phyloP scores from a whole-genome alignment of 805 yeast genomes.

The Millerago galiae region DNA sequence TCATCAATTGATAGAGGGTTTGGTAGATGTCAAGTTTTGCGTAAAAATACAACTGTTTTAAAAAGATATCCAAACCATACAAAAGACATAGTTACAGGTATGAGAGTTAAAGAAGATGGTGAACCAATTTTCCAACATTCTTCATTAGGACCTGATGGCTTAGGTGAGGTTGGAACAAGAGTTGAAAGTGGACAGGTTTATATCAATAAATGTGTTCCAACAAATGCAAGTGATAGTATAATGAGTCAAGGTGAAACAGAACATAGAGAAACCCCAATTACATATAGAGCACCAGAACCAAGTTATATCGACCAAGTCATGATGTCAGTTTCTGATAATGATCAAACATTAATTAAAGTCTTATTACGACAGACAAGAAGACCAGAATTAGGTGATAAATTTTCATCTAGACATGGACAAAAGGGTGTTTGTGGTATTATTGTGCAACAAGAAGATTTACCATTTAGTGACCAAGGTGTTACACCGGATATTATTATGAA shows the following conservation, averaged over 20 bases:
- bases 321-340: conserved; percentile 94
- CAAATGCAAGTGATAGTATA: conserved; percentile 62
- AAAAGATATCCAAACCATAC: conserved; percentile 94
- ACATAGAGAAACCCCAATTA: conserved; percentile 86
- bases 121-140: conserved; percentile 82
- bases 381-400: conserved; percentile 96
- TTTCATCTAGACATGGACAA: conserved; percentile 96
- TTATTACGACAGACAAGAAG: conserved; percentile 90
- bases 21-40: conserved; percentile 93
- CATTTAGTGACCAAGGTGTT: conserved; percentile 89
- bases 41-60: conserved; percentile 83
- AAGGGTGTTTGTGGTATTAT: conserved; percentile 99
- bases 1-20: conserved; percentile 93
- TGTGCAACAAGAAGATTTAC: conserved; percentile 94
- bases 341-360: conserved; percentile 90
- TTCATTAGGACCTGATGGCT: conserved; percentile 87
- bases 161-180: conserved; percentile 91
- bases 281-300: conserved; percentile 92
- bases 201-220: conserved; percentile 89
- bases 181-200: conserved; percentile 91
- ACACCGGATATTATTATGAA: conserved; percentile 96
- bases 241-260: conserved; percentile 34
- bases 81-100: conserved; percentile 84
- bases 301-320: conserved; percentile 94
- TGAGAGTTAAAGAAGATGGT: conserved; percentile 78